phyloP scores from a whole-genome alignment of 257 asterid species.

The Leptodermis oblonga region DNA sequence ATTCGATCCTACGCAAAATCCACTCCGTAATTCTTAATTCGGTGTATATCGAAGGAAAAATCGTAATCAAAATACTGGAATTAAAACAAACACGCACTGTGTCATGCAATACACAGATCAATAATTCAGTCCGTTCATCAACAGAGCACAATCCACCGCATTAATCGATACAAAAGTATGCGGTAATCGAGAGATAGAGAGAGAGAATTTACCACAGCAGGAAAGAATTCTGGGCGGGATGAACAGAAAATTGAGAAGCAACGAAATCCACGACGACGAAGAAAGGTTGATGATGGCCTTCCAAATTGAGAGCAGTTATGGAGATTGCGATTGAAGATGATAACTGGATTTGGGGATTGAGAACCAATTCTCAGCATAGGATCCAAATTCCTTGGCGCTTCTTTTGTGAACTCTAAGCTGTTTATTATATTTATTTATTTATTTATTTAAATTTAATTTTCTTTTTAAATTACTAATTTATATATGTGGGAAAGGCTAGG shows the following conservation, averaged over 20 bases:
- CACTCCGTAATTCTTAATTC: neutral
- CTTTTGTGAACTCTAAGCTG: no score
- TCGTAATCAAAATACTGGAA: neutral
- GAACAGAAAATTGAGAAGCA: conserved; percentile 1
- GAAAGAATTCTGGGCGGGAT: neutral
- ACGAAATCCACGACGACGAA: neutral
- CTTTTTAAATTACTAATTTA: no score
- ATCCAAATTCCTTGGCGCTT: conserved; percentile 40
- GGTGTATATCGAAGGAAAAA: neutral
- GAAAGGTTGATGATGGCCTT: conserved; percentile 14
- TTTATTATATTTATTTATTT: no score
- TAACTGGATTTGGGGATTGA: conserved; percentile 1
- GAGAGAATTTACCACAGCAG: neutral
- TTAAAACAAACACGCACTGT: neutral
- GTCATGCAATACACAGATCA: neutral
- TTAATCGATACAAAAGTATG: neutral
- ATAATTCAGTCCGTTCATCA: neutral
- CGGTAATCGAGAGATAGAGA: neutral
- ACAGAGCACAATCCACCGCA: neutral
- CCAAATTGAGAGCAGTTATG: no score
- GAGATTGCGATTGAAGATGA: neutral
- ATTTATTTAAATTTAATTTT: no score
- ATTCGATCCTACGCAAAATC: neutral
- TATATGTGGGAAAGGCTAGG: neutral
- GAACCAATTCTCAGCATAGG: conserved; percentile 13